A percentile compares a stretch with the other conserved stretches of the same genome.
Conservation (phyloP, 192 early-diverging fungal species). For the Backusella tarrabulga region DNA sequence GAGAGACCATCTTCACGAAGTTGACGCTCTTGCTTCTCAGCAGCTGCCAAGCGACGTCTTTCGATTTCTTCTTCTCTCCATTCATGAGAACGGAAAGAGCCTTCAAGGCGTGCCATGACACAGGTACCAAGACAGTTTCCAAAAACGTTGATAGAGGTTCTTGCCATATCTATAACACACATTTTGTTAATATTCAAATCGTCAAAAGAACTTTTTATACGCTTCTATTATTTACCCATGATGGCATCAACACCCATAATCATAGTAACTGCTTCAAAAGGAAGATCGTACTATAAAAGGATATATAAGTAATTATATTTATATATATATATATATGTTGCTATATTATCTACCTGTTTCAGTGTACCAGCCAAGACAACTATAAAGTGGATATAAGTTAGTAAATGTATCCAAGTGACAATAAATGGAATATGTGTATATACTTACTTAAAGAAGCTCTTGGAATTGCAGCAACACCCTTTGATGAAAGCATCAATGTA, state of each 20-base stretch:
- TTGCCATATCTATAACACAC: slow-evolving; percentile 55
- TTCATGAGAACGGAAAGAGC: slow-evolving; percentile 54
- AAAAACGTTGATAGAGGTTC: slow-evolving; percentile 67
- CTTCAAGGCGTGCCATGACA: slow-evolving; percentile 67
- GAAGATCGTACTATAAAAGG: slow-evolving; percentile 47
- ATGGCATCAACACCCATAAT: slow-evolving; percentile 76
- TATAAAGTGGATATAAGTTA: too few species aligned
- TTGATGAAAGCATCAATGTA: slow-evolving; percentile 65
- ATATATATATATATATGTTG: neutral
- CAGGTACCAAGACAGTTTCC: slow-evolving; percentile 70
- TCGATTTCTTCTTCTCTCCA: slow-evolving; percentile 37
- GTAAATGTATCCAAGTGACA: too few species aligned
- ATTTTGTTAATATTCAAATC: too few species aligned
- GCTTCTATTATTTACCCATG: slow-evolving; percentile 33
- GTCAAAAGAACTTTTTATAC: too few species aligned
- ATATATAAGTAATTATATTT: neutral
- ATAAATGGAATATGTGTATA: too few species aligned
- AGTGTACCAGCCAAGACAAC: slow-evolving; percentile 60
- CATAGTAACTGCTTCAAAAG: slow-evolving; percentile 52
- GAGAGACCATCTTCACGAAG: neutral
- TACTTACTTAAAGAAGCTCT: slow-evolving; percentile 46
- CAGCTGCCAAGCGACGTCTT: slow-evolving; percentile 3
- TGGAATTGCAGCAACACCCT: slow-evolving; percentile 63
- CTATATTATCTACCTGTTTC: slow-evolving; percentile 4
- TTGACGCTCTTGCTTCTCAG: neutral